phyloP scores from a whole-genome alignment of 768 basidiomycete species.

The Russula brevipes region DNA sequence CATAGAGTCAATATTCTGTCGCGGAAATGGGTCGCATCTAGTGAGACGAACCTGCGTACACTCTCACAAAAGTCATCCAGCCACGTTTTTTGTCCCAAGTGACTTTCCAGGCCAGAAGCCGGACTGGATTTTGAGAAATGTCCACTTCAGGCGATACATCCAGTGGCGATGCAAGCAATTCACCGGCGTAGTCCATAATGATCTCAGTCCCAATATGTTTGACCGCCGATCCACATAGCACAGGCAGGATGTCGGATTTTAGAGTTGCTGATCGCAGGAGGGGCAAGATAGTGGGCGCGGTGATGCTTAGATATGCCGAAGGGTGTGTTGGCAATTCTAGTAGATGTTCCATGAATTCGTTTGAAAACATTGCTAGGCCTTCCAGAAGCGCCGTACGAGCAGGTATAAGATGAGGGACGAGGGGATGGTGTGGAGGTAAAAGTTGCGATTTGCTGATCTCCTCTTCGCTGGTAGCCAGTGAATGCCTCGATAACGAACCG shows the following conservation, averaged over 20 bases:
- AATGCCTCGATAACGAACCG: slow-evolving; percentile 38
- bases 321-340: slow-evolving; percentile 52
- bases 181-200: slow-evolving; percentile 77
- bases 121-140: slow-evolving; percentile 45
- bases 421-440: slow-evolving; percentile 58
- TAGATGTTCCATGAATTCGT: slow-evolving; percentile 70
- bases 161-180: slow-evolving; percentile 69
- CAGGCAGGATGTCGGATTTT: slow-evolving; percentile 61
- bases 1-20: slow-evolving; percentile 12
- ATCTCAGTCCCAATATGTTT: slow-evolving; percentile 77
- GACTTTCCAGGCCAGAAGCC: slow-evolving; percentile 83
- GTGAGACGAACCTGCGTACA: slow-evolving; percentile 67
- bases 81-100: slow-evolving; percentile 76
- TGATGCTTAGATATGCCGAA: slow-evolving; percentile 61
- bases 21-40: neutral
- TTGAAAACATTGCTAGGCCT: slow-evolving; percentile 73
- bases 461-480: slow-evolving; percentile 50
- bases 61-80: slow-evolving; percentile 90
- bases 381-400: slow-evolving; percentile 73
- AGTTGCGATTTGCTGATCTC: slow-evolving; percentile 40
- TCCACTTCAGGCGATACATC: slow-evolving; percentile 53
- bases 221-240: slow-evolving; percentile 78
- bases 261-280: slow-evolving; percentile 67
- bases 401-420: slow-evolving; percentile 56
- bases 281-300: slow-evolving; percentile 47